Conservation (phyloP, 1,284 basidiomycete species). For the Puccinia triticina region DNA sequence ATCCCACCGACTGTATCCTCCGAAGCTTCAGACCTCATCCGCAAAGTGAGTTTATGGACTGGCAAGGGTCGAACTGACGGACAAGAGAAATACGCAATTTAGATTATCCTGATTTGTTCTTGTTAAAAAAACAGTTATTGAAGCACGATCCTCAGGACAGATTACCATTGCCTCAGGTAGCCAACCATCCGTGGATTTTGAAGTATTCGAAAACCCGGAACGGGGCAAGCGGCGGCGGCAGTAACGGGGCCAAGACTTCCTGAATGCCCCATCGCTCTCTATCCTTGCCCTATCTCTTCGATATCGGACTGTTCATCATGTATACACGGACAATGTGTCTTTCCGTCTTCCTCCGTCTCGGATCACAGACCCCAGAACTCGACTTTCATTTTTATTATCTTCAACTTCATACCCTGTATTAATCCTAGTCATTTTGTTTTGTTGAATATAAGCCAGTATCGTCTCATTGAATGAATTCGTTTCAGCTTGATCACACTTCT, state of each 20-base stretch:
- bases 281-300: neutral
- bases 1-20: conserved; percentile 70
- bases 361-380: neutral
- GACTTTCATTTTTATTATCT: neutral
- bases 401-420: neutral
- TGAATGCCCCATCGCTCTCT: neutral
- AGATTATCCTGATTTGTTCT: neutral
- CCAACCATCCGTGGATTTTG: conserved; percentile 88
- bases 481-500: no score
- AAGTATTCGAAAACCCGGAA: conserved; percentile 66
- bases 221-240: conserved; percentile 27
- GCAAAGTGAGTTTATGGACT: conserved; percentile 63
- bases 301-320: neutral
- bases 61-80: neutral
- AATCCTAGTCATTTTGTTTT: neutral
- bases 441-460: neutral
- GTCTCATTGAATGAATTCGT: no score
- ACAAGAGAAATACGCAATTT: conserved; percentile 35
- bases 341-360: neutral
- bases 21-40: conserved; percentile 72
- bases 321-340: neutral
- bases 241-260: neutral
- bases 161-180: conserved; percentile 77
- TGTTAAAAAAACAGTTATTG: conserved; percentile 69
- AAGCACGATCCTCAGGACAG: conserved; percentile 82